phyloP scores from a whole-genome alignment of 805 yeast species.

The Candida maltosa region DNA sequence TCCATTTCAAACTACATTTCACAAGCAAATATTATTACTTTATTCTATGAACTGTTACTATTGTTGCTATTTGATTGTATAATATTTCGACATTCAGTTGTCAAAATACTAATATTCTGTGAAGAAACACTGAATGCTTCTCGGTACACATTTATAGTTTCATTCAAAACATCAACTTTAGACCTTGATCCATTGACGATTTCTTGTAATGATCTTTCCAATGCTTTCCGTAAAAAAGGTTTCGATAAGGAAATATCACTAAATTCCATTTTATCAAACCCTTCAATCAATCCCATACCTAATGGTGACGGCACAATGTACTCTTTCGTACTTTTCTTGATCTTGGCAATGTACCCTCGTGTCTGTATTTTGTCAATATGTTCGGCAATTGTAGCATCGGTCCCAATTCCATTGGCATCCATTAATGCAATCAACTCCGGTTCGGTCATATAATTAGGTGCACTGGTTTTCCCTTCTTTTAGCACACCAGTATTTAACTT shows the following conservation, averaged over 20 bases:
- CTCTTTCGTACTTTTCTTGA: constrained; percentile 32
- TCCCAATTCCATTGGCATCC: constrained; percentile 98
- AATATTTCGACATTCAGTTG: constrained; percentile 17
- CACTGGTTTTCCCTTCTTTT: constrained; percentile 70
- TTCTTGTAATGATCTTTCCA: constrained; percentile 64
- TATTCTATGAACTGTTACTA: no score
- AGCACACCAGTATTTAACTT: constrained; percentile 55
- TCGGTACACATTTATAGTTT: constrained; percentile 19
- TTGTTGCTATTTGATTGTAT: no score
- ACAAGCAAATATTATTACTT: no score
- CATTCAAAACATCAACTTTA: constrained; percentile 51
- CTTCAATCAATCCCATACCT: constrained; percentile 85
- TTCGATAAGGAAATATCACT: constrained; percentile 65
- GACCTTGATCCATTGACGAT: constrained; percentile 65
- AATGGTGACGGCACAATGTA: constrained; percentile 72
- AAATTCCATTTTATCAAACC: constrained; percentile 76
- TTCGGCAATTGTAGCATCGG: constrained; percentile 98
- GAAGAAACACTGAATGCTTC: constrained; percentile 51
- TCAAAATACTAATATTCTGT: constrained; percentile 35
- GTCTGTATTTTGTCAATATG: constrained; percentile 79
- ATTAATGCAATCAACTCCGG: constrained; percentile 86
- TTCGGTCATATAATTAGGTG: constrained; percentile 87
- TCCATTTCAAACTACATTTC: no score
- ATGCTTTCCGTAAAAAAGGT: constrained; percentile 76
- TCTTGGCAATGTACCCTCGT: constrained; percentile 63